A percentile compares a stretch with the other conserved stretches of the same genome.
Conservation (phyloP, 1,139 yeast species). For the Hemisphaericaspora xylofermentans region DNA sequence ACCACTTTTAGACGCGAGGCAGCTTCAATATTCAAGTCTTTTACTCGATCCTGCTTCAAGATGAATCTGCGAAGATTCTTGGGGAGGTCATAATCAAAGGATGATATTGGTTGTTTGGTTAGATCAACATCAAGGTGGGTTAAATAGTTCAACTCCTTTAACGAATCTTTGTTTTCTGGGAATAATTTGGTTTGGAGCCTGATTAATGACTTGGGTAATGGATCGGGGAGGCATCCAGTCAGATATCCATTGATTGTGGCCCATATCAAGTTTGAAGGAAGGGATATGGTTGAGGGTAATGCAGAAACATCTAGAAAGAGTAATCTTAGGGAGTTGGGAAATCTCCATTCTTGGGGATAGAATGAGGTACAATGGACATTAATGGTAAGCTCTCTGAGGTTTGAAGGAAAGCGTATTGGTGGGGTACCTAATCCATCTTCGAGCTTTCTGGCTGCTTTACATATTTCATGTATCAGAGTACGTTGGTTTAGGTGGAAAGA, state of each 20-base stretch:
- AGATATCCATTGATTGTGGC: not conserved
- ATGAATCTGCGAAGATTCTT: not conserved
- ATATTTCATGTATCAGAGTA: too few relatives aligned
- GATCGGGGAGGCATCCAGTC: not conserved
- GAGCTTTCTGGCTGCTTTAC: not conserved
- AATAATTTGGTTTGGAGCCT: not conserved
- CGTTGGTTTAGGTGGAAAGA: too few relatives aligned
- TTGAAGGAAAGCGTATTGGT: not conserved
- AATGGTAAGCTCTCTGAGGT: not conserved
- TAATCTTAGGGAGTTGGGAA: not conserved
- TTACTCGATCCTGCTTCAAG: not conserved
- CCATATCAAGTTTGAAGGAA: not conserved
- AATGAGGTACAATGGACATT: not conserved
- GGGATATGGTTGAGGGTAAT: not conserved
- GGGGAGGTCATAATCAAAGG: not conserved
- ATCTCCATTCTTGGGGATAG: not conserved
- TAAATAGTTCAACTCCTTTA: not conserved
- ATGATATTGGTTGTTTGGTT: not conserved
- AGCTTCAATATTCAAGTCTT: not conserved
- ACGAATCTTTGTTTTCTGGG: not conserved
- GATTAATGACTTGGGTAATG: not conserved
- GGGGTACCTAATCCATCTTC: not conserved
- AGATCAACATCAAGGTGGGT: not conserved
- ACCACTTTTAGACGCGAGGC: not conserved
- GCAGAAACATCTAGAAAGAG: not conserved